These are phyloP conservation scores for Botryotinia narcissicola DNA, from an alignment of 2,329 filamentous ascomycete species.

Conservation along the genomic window DNA sequence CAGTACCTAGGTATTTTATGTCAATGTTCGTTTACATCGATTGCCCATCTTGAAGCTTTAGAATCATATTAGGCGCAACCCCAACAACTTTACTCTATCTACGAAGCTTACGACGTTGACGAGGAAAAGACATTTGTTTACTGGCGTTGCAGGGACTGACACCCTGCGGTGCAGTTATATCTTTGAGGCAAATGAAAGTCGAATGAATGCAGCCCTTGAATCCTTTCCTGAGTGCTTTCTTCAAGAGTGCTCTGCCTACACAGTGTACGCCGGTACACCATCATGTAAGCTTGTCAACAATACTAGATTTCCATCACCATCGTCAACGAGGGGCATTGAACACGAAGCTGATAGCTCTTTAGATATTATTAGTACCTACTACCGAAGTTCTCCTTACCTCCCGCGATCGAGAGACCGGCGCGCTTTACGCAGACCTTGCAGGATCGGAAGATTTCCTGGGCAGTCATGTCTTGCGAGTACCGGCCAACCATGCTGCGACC, in stretches of 20 bases:
- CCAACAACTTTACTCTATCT: not conserved
- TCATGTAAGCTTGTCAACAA: conserved; percentile 54
- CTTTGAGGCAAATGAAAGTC: conserved; percentile 36
- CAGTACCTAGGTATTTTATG: not conserved
- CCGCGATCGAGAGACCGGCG: conserved; percentile 82
- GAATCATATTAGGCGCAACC: not conserved
- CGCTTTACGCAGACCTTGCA: conserved; percentile 74
- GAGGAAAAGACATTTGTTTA: conserved; percentile 1
- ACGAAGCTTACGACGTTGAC: conserved; percentile 11
- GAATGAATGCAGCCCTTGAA: conserved; percentile 97
- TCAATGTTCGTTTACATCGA: conserved; percentile 9
- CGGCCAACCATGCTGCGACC: conserved; percentile 50
- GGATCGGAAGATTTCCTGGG: conserved; percentile 91
- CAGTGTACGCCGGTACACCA: conserved; percentile 92
- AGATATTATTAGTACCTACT: conserved; percentile 86
- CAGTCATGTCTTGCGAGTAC: conserved; percentile 92
- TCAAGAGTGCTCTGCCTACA: conserved; percentile 86
- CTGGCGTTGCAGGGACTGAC: conserved; percentile 28
- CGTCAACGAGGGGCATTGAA: conserved; percentile 5
- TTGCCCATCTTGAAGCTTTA: conserved; percentile 7
- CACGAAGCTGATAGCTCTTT: conserved; percentile 25
- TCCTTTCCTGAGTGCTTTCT: conserved; percentile 97
- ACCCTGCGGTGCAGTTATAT: conserved; percentile 31
- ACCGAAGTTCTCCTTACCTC: conserved; percentile 87
- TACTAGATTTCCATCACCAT: conserved; percentile 21